A percentile compares a stretch with the other conserved stretches of the same genome.
phyloP scores from a whole-genome alignment of 1,139 yeast species.

The Dujonia santamariae region DNA sequence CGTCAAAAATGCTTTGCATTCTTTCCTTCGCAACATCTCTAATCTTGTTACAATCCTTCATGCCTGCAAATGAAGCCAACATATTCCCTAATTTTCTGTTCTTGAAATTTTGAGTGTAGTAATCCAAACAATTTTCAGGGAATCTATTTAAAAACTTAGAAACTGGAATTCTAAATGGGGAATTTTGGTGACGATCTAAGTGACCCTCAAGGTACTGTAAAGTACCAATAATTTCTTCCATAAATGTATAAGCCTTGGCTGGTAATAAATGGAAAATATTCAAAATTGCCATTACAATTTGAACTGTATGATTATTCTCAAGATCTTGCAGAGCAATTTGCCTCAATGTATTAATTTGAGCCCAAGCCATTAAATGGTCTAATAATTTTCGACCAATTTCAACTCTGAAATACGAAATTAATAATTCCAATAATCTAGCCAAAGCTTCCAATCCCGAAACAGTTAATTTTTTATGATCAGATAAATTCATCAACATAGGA shows the following conservation, averaged over 20 bases:
- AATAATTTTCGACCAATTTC: constrained; percentile 92
- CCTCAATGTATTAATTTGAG: constrained; percentile 75
- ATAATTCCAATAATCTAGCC: constrained; percentile 77
- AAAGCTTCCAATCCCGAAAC: constrained; percentile 90
- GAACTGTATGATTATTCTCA: constrained; percentile 76
- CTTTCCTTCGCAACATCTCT: constrained; percentile 54
- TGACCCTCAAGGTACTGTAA: constrained; percentile 77
- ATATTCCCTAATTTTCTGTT: constrained; percentile 67
- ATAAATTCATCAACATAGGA: constrained; percentile 91
- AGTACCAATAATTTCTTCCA: constrained; percentile 80
- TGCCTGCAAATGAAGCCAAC: constrained; percentile 60
- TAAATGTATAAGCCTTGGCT: constrained; percentile 85
- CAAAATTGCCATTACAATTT: constrained; percentile 84
- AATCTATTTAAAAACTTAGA: constrained; percentile 85
- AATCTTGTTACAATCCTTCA: constrained; percentile 57
- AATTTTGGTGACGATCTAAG: constrained; percentile 77
- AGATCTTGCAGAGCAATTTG: constrained; percentile 71
- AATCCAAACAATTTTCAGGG: constrained; percentile 69
- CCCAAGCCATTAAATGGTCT: constrained; percentile 96
- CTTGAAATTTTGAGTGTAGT: constrained; percentile 64
- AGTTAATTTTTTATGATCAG: constrained; percentile 88
- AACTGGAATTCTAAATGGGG: constrained; percentile 91
- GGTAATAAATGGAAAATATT: constrained; percentile 92
- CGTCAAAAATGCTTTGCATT: constrained; percentile 36
- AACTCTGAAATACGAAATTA: constrained; percentile 91